Conservation (phyloP, 306 rosid species). For the Cucurbita ficifolia region DNA sequence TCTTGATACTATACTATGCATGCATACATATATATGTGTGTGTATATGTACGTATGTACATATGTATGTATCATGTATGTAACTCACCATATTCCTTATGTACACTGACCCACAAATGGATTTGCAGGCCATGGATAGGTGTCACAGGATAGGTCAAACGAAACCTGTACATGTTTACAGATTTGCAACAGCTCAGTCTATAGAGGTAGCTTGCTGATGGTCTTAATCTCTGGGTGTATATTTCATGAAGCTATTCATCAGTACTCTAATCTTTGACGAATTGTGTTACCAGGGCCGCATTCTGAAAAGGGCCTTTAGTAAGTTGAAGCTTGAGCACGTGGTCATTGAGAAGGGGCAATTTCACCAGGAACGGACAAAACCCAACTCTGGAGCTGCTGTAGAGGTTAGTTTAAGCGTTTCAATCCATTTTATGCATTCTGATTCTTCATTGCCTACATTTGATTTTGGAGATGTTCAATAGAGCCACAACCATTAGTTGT, state of each 20-base stretch:
- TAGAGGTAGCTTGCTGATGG: constrained; percentile 40
- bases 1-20: neutral
- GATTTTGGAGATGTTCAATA: neutral
- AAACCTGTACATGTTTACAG: constrained; percentile 97
- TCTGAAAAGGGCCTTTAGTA: constrained; percentile 86
- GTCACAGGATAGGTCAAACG: constrained; percentile 91
- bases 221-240: neutral
- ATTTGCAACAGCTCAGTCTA: constrained; percentile 87
- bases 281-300: constrained; percentile 62
- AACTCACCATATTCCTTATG: constrained; percentile 10
- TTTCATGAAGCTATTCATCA: neutral
- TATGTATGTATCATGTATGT: too few relatives aligned
- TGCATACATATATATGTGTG: too few relatives aligned
- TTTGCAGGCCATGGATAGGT: constrained; percentile 98
- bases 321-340: constrained; percentile 91
- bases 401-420: constrained; percentile 40
- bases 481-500: neutral
- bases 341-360: constrained; percentile 91
- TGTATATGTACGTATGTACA: too few relatives aligned
- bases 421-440: neutral
- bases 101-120: constrained; percentile 81
- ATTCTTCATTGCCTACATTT: neutral
- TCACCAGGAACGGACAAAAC: constrained; percentile 50
- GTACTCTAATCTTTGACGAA: neutral
- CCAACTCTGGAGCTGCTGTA: constrained; percentile 8